These are phyloP conservation scores for Ormosia semicastrata DNA, from an alignment of 306 rosid species.

Conservation along the genomic window DNA sequence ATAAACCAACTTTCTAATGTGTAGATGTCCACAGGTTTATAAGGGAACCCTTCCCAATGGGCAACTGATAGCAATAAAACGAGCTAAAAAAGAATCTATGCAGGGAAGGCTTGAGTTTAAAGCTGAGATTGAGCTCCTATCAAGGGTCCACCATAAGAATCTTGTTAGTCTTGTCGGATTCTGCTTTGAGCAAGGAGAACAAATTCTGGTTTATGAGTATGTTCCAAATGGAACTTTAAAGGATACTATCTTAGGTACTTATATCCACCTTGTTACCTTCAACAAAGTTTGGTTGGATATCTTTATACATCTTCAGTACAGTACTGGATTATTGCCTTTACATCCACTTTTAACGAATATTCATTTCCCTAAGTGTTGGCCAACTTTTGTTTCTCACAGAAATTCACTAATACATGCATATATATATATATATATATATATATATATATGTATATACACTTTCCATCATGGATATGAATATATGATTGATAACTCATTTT, in stretches of 20 bases:
- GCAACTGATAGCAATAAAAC: constrained; percentile 54
- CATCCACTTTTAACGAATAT: neutral
- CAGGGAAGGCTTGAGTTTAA: constrained; percentile 58
- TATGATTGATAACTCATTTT: neutral
- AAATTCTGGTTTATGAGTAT: constrained; percentile 62
- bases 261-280: neutral
- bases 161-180: constrained; percentile 62
- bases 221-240: constrained; percentile 54
- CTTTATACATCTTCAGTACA: neutral
- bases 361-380: neutral
- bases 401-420: neutral
- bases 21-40: constrained; percentile 48
- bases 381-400: neutral
- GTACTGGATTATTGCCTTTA: neutral
- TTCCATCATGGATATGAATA: neutral
- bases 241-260: constrained; percentile 53
- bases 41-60: constrained; percentile 56
- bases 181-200: constrained; percentile 66
- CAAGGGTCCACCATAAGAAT: constrained; percentile 74
- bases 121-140: constrained; percentile 70
- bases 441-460: too few species aligned
- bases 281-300: neutral
- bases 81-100: constrained; percentile 53
- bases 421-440: too few species aligned
- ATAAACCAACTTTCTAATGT: neutral